phyloP scores from a whole-genome alignment of 2,329 filamentous ascomycete genomes.

The Calonectria montana region DNA sequence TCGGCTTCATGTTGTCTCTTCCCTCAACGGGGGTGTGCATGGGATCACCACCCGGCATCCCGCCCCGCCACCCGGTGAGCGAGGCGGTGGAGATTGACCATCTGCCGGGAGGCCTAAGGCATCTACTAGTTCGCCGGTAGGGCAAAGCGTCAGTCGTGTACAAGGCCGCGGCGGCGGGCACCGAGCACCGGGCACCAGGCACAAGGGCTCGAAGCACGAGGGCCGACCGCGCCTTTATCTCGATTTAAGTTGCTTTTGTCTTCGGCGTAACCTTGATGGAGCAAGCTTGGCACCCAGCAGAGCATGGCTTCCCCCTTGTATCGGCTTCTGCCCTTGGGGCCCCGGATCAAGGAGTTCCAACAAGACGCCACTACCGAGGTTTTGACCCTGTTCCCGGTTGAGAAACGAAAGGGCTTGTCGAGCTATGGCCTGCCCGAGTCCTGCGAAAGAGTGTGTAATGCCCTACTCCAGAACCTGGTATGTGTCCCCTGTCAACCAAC shows the following conservation, averaged over 20 bases:
- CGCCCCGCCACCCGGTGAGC: conserved; percentile 29
- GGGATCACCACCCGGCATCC: conserved; percentile 33
- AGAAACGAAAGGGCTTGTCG: conserved; percentile 38
- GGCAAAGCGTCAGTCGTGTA: neutral
- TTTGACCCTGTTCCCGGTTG: conserved; percentile 38
- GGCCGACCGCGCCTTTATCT: neutral
- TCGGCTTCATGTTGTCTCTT: conserved; percentile 22
- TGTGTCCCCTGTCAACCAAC: conserved; percentile 1
- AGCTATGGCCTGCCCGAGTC: conserved; percentile 41
- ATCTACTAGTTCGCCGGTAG: conserved; percentile 21
- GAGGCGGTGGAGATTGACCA: conserved; percentile 27
- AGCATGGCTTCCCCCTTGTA: conserved; percentile 41
- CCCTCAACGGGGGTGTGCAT: conserved; percentile 8
- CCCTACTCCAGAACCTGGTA: conserved; percentile 39
- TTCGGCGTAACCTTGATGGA: conserved; percentile 7
- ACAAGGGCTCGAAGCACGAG: neutral
- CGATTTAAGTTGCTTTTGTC: neutral
- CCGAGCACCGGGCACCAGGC: neutral
- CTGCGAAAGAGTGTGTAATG: conserved; percentile 36
- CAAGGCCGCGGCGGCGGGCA: neutral
- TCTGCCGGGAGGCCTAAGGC: conserved; percentile 41
- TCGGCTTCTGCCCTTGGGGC: conserved; percentile 38
- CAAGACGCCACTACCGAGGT: conserved; percentile 42
- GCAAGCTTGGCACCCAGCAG: conserved; percentile 14
- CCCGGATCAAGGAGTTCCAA: conserved; percentile 36